phyloP scores from a whole-genome alignment of 164 flowering plant genomes.

The Cinnamomum chago region DNA sequence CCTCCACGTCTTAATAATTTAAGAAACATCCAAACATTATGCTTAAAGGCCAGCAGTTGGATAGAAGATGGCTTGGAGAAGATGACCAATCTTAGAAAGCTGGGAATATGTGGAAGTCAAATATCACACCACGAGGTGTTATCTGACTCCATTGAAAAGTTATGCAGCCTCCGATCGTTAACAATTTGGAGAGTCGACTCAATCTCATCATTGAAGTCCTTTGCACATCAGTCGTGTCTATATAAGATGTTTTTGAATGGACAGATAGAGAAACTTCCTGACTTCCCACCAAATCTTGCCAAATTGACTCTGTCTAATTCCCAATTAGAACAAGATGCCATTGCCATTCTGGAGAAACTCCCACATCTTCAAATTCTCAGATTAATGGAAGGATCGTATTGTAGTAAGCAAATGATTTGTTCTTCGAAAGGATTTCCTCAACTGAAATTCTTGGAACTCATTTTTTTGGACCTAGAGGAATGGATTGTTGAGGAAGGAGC shows the following conservation, averaged over 20 bases:
- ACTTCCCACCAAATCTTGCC: not conserved
- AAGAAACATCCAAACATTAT: not conserved
- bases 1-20: not conserved
- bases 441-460: not conserved
- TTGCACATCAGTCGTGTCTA: not conserved
- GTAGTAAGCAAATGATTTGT: not conserved
- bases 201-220: not conserved
- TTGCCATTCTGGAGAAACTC: not conserved
- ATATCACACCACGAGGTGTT: not conserved
- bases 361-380: not conserved
- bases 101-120: not conserved
- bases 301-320: not conserved
- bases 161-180: not conserved
- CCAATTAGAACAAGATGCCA: not conserved
- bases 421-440: slow-evolving; percentile 1
- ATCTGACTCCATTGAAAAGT: not conserved
- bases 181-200: not conserved
- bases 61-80: not conserved
- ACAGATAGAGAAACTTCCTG: not conserved
- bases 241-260: not conserved
- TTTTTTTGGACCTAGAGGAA: not conserved
- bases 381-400: not conserved
- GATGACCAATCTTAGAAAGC: not conserved
- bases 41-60: not conserved
- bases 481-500: slow-evolving; percentile 1